A percentile compares a stretch with the other conserved stretches of the same genome.
phyloP scores from a whole-genome alignment of 163 green algal species.

The Scenedesmus sp. region DNA sequence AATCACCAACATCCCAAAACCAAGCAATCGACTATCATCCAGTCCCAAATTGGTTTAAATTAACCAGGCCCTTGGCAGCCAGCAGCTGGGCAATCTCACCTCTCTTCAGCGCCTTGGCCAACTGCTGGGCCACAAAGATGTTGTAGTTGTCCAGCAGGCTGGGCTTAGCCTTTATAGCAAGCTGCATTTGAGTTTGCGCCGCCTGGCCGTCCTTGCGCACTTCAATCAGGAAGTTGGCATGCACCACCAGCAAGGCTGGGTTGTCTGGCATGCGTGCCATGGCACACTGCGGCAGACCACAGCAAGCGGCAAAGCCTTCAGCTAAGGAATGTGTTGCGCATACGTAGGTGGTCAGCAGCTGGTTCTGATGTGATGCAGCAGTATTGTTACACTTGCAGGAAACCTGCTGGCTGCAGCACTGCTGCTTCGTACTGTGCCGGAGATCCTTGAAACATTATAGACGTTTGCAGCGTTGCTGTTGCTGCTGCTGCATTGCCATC shows the following conservation, averaged over 20 bases:
- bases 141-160: conserved; percentile 50
- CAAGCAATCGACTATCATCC: no score
- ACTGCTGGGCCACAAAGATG: conserved; percentile 26
- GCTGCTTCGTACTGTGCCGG: not conserved
- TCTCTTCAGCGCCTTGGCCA: conserved; percentile 27
- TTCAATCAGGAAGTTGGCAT: conserved; percentile 66
- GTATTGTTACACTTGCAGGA: no score
- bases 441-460: no score
- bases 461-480: no score
- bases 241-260: conserved; percentile 53
- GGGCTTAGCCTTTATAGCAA: conserved; percentile 50
- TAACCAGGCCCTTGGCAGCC: conserved; percentile 44
- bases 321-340: no score
- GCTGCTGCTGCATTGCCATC: not conserved
- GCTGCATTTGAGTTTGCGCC: conserved; percentile 61
- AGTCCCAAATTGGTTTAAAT: no score
- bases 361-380: no score
- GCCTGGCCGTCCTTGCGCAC: conserved; percentile 54
- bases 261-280: conserved; percentile 52
- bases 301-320: not conserved
- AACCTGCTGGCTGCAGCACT: no score
- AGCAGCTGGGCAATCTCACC: conserved; percentile 43
- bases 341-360: not conserved
- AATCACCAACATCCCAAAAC: no score
- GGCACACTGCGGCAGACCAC: conserved; percentile 53